Conservation (phyloP, 441 rosid genomes). For the Geranium incanum region DNA sequence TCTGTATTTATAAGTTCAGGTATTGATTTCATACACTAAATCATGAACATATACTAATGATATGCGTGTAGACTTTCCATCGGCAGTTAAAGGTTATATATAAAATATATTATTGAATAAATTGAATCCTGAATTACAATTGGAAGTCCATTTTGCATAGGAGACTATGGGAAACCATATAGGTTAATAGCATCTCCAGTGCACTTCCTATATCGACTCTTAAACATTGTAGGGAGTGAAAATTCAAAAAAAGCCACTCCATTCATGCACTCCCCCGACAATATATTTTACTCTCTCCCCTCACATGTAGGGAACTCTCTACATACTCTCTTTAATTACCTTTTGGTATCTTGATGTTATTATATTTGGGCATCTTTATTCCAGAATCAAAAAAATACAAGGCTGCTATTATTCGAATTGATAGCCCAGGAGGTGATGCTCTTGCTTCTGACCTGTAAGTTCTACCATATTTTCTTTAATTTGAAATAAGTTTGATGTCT, state of each 20-base stretch:
- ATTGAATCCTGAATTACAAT: no score
- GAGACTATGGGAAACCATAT: no score
- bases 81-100: no score
- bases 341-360: background rate
- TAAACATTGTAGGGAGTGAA: no score
- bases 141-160: no score
- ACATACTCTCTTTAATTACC: background rate
- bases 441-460: conserved; percentile 99
- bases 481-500: background rate
- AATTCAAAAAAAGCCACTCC: no score
- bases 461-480: conserved; percentile 14
- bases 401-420: conserved; percentile 84
- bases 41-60: background rate
- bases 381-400: conserved; percentile 71
- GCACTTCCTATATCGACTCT: no score
- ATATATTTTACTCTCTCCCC: no score
- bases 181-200: no score
- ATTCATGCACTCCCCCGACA: no score
- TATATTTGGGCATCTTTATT: conserved; percentile 12
- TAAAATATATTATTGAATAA: no score
- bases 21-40: background rate
- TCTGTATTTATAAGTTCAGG: background rate
- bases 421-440: conserved; percentile 99
- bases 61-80: background rate
- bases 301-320: no score